These are phyloP conservation scores for Backusella circina DNA, from an alignment of 192 early-diverging fungal species.

Conservation along the genomic window DNA sequence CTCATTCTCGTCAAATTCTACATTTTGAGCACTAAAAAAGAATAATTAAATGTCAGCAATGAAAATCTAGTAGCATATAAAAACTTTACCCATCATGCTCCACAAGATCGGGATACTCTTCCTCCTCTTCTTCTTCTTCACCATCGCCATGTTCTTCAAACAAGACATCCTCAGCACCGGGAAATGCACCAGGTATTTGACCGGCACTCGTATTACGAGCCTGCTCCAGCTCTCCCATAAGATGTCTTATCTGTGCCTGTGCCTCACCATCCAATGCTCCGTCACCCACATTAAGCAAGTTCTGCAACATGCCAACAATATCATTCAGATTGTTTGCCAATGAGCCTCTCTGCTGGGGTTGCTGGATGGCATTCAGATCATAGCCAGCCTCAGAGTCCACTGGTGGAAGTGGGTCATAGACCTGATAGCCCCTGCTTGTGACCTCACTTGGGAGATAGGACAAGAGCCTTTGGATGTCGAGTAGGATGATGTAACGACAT, in stretches of 20 bases:
- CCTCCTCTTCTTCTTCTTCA: conserved; percentile 20
- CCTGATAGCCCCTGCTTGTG: conserved; percentile 43
- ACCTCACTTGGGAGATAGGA: conserved; percentile 49
- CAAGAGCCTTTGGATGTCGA: conserved; percentile 46
- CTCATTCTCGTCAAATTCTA: background rate
- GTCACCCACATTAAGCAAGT: conserved; percentile 10
- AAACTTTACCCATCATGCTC: background rate
- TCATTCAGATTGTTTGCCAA: conserved; percentile 22
- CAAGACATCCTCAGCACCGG: conserved; percentile 25
- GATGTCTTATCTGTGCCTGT: background rate
- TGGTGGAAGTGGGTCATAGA: conserved; percentile 70
- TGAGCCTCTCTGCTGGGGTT: conserved; percentile 22
- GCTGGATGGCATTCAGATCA: conserved; percentile 20
- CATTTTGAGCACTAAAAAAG: background rate
- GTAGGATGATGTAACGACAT: conserved; percentile 35
- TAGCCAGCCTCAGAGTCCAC: conserved; percentile 36
- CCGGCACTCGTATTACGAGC: conserved; percentile 14
- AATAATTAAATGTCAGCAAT: background rate
- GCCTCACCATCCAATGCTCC: background rate
- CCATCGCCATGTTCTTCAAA: background rate
- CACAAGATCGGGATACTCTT: background rate
- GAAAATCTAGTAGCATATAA: background rate
- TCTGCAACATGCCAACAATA: conserved; percentile 19
- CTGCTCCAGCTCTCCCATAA: conserved; percentile 13
- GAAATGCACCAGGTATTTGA: conserved; percentile 31